A percentile compares a stretch with the other conserved stretches of the same genome.
These are phyloP conservation scores for Aspergillus persii DNA, from an alignment of 2,329 filamentous ascomycete genomes.

Conservation along the genomic window DNA sequence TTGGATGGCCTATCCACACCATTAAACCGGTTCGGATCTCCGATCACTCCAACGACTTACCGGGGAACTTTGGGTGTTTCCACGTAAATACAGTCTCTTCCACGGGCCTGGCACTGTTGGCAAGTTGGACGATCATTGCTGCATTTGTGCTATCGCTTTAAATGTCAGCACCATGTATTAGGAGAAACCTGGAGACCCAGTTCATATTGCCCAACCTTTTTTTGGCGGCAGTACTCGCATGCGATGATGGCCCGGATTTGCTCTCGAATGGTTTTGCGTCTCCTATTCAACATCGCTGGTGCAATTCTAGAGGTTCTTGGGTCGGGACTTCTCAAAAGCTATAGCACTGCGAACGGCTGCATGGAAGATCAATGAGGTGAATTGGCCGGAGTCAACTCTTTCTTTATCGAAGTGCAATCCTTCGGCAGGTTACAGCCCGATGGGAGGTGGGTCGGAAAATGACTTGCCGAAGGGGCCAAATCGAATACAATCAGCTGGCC, in stretches of 20 bases:
- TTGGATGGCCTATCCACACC: neutral
- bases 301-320: too few species aligned
- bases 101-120: neutral
- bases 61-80: neutral
- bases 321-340: too few species aligned
- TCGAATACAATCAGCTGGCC: too few species aligned
- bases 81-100: neutral
- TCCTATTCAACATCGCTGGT: neutral
- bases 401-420: too few species aligned
- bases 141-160: neutral
- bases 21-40: neutral
- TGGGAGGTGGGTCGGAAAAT: too few species aligned
- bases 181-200: neutral
- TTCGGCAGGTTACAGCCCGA: too few species aligned
- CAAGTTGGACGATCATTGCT: neutral
- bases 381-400: too few species aligned
- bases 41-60: neutral
- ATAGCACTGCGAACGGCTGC: too few species aligned
- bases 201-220: neutral
- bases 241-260: neutral
- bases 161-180: neutral
- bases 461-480: too few species aligned
- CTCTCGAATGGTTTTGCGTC: neutral
- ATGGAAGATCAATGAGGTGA: too few species aligned
- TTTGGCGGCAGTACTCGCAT: conserved; percentile 1